Evolutionary conservation across 1,139 yeast genomes (phyloP), one percentile per base, ranked within the genome.

Genomic region (Taphrina flavorubra): DNA sequence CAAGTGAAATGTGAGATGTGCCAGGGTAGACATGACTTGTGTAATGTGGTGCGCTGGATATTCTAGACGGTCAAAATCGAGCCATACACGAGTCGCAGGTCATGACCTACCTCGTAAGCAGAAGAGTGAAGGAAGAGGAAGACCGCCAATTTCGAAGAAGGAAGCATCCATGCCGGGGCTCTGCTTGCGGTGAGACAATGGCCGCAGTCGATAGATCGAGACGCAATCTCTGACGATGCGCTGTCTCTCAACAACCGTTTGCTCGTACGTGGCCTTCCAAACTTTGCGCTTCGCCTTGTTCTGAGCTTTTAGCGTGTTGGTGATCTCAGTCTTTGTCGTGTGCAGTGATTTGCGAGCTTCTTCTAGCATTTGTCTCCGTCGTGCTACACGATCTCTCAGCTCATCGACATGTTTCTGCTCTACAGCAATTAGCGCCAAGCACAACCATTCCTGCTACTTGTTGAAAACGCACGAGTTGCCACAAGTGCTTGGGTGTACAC

Each of bases 341-440:
- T 39, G 51, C 14, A 63, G 25, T 13, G 20, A 8, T 11, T n/a
- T 20, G n/a, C 61, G 47, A 16, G 67, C 67, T 8, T 37, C 44
- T 2, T 63, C 67, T 8, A 63, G 55, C 36, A 49, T 51, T 18
- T 53, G 46, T 14, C 61, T 53, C n/a, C 61, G 67, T 7, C 67
- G 67, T n/a, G 67, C 61, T 20, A 55, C 44, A 1, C 57, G 53
- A 46, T 63, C 59, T 31, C 59, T 47, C 44, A 63, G 20, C 44
- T 55, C 67, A 13, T 63, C 67, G 25, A 63, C 16, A 7, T 55
- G 47, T 10, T 16, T 40, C 37, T 63, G 67, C 18, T 44, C 67
- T 63, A 25, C 55, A n/a, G 14, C 16, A 31, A 31, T 44, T 16
- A 46, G 46, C 51, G 16, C n/a, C 51, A 16, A n/a, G 25, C 11